Evolutionary conservation across 345 rosid genomes (phyloP).

Genomic region (Hibiscus syriacus): DNA sequence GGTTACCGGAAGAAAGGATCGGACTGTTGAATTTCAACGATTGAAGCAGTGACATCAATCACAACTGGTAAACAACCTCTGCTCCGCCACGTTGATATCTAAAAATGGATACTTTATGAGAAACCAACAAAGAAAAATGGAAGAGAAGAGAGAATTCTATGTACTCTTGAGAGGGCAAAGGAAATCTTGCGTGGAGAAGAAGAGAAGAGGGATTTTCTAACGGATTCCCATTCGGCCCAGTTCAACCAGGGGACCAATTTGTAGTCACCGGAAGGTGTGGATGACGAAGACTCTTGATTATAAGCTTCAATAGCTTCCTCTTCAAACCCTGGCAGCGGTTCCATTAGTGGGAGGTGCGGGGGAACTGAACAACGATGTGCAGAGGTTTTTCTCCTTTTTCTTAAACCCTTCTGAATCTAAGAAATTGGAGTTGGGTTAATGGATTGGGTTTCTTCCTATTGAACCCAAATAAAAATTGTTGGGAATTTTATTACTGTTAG

Average conservation of each 20-base stretch:
- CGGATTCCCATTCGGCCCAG: conserved; percentile 89
- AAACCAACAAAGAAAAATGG: neutral
- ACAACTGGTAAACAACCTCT: conserved; percentile 78
- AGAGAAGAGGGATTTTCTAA: conserved; percentile 75
- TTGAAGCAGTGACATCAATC: conserved; percentile 76
- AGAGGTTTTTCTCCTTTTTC: neutral
- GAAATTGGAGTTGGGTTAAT: neutral
- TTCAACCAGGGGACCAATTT: conserved; percentile 84
- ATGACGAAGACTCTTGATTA: conserved; percentile 20
- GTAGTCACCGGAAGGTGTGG: conserved; percentile 33
- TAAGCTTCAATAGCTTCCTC: conserved; percentile 31
- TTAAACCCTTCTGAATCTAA: neutral
- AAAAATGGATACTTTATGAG: neutral
- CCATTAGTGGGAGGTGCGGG: conserved; percentile 16
- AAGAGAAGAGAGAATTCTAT: neutral
- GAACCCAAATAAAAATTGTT: no score
- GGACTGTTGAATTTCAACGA: conserved; percentile 66
- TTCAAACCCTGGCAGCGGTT: conserved; percentile 28
- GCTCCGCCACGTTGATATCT: conserved; percentile 79
- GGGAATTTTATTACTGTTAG: no score
- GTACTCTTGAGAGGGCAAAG: conserved; percentile 61
- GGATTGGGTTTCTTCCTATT: neutral
- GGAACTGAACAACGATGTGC: neutral
- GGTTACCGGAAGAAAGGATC: conserved; percentile 66
- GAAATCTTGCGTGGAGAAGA: conserved; percentile 41